Percentiles rank a stretch among this genome's conserved stretches.
Evolutionary conservation across 140 eudicot species (phyloP).

Genomic region (Senecio squalidus): DNA sequence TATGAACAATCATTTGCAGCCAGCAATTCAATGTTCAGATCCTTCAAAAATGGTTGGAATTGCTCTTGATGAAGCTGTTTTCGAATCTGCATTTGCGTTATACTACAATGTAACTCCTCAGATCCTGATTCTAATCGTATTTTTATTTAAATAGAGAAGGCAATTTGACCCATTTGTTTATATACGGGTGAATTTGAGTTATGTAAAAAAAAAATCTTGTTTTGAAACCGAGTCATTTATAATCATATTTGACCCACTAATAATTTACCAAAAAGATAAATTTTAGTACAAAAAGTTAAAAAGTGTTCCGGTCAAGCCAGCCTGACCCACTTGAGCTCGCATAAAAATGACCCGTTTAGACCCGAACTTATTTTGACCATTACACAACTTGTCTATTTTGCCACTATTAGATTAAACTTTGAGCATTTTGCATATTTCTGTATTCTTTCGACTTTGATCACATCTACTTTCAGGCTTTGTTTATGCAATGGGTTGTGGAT

Average conservation of each 20-base stretch:
- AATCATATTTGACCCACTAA: no score
- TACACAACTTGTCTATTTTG: neutral
- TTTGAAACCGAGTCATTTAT: no score
- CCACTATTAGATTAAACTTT: neutral
- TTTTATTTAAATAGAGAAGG: neutral
- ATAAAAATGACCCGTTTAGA: no score
- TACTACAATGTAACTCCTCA: conserved; percentile 62
- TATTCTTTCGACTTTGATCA: conserved; percentile 12
- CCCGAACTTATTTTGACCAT: no score
- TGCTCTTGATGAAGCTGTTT: conserved; percentile 64
- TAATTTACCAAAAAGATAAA: no score
- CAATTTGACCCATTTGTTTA: no score
- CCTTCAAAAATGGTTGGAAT: conserved; percentile 67
- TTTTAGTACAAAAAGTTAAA: no score
- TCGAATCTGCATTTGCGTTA: conserved; percentile 53
- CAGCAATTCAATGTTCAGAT: conserved; percentile 34
- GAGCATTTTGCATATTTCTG: neutral
- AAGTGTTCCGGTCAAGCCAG: no score
- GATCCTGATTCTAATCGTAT: conserved; percentile 4
- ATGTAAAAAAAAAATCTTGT: no score
- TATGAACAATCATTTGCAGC: conserved; percentile 29
- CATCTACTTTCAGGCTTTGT: conserved; percentile 47
- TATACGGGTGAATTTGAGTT: neutral
- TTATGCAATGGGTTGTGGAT: conserved; percentile 77
- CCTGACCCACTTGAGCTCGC: no score